Percentiles rank a stretch among this genome's conserved stretches.
phyloP scores from a whole-genome alignment of 2,329 filamentous ascomycete genomes.

The Trichoderma atroviride region DNA sequence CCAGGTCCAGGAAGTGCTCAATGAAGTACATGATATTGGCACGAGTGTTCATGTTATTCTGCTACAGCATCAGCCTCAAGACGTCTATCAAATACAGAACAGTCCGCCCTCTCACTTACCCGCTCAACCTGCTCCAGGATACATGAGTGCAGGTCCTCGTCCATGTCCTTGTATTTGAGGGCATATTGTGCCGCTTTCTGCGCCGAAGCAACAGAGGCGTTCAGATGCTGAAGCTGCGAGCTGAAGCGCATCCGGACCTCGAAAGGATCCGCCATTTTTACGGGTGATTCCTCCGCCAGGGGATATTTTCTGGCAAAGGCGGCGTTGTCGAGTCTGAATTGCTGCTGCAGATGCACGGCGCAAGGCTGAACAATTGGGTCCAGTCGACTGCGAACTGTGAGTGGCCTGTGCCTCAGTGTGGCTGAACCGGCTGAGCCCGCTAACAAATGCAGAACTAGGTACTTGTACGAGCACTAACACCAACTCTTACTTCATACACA shows the following conservation, averaged over 20 bases:
- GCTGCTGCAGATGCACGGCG: neutral
- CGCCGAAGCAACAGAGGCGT: slow-evolving; percentile 83
- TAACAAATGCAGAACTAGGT: neutral
- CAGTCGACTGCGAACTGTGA: neutral
- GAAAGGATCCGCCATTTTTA: slow-evolving; percentile 75
- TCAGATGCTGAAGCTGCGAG: slow-evolving; percentile 83
- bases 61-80: neutral
- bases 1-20: slow-evolving; percentile 88
- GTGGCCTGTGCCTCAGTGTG: slow-evolving; percentile 22
- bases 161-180: slow-evolving; percentile 89
- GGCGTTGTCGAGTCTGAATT: slow-evolving; percentile 17
- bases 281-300: neutral
- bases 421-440: neutral
- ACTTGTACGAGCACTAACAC: neutral
- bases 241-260: slow-evolving; percentile 99
- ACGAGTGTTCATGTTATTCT: slow-evolving; percentile 94
- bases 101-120: slow-evolving; percentile 45
- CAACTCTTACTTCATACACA: neutral
- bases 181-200: slow-evolving; percentile 95
- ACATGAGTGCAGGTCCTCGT: slow-evolving; percentile 95
- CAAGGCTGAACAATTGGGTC: slow-evolving; percentile 16
- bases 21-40: slow-evolving; percentile 99
- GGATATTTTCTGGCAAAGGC: neutral
- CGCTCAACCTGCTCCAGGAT: slow-evolving; percentile 93
- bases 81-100: neutral